Evolutionary conservation across 2,329 filamentous ascomycete genomes (phyloP).

Genomic region (Lachnellula arida): DNA sequence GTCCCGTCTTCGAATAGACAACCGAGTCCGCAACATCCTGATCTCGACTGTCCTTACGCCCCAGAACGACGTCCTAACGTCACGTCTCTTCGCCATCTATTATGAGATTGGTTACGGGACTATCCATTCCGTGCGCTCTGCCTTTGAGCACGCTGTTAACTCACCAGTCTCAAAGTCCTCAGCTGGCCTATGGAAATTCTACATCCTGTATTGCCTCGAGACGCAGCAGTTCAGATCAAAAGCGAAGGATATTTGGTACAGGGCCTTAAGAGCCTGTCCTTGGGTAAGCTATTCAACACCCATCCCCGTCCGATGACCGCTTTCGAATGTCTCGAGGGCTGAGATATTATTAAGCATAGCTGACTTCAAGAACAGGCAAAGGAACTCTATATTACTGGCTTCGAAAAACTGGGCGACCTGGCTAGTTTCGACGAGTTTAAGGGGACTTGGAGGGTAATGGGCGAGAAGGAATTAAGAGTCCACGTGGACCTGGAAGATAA

Average conservation of each 20-base stretch:
- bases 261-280: constrained; percentile 52
- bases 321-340: too few relatives aligned
- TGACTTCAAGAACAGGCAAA: constrained; percentile 38
- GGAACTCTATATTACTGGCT: constrained; percentile 52
- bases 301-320: too few relatives aligned
- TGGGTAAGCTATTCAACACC: constrained; percentile 37
- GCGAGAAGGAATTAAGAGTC: constrained; percentile 57
- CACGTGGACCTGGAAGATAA: constrained; percentile 48
- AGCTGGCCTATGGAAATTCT: constrained; percentile 47
- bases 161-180: constrained; percentile 34
- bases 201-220: constrained; percentile 44
- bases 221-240: constrained; percentile 33
- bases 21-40: constrained; percentile 68
- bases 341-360: too few relatives aligned
- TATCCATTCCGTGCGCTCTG: constrained; percentile 46
- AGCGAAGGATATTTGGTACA: constrained; percentile 49
- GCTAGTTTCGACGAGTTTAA: constrained; percentile 42
- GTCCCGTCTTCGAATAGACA: constrained; percentile 65
- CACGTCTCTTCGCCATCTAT: constrained; percentile 51
- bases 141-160: constrained; percentile 49
- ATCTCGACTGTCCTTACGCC: constrained; percentile 35
- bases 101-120: constrained; percentile 49
- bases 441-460: constrained; percentile 50
- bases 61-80: constrained; percentile 37
- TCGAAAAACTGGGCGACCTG: constrained; percentile 36